Percentiles rank a stretch among this genome's conserved stretches.
Conservation (phyloP, 371 early-diverging fungal genomes). For the Mucor irregularis region DNA sequence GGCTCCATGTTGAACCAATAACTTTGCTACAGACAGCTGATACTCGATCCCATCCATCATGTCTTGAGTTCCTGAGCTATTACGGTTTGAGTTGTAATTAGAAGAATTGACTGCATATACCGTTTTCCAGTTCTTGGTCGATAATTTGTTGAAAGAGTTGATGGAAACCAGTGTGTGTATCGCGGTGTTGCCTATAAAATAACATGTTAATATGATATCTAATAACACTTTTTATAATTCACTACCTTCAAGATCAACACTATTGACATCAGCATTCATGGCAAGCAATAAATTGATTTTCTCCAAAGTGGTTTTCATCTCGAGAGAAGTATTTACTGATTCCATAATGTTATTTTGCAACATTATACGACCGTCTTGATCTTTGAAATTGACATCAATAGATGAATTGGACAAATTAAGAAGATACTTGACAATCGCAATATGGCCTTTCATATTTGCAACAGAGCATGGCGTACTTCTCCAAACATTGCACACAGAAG, state of each 20-base stretch:
- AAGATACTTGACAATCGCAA: conserved; percentile 48
- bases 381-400: conserved; percentile 52
- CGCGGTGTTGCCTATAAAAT: conserved; percentile 37
- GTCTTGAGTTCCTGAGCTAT: too few species aligned
- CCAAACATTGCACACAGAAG: conserved; percentile 54
- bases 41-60: conserved; percentile 35
- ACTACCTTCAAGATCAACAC: conserved; percentile 42
- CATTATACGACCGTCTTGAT: conserved; percentile 50
- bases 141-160: conserved; percentile 13
- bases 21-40: conserved; percentile 24
- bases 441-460: conserved; percentile 63
- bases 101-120: conserved; percentile 6
- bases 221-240: not conserved
- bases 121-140: conserved; percentile 16
- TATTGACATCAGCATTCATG: conserved; percentile 44
- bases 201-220: not conserved
- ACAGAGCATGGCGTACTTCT: conserved; percentile 57
- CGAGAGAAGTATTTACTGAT: conserved; percentile 18
- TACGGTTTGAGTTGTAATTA: too few species aligned
- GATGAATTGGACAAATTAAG: conserved; percentile 26
- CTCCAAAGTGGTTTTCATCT: conserved; percentile 33
- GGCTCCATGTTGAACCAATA: conserved; percentile 32
- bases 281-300: conserved; percentile 40
- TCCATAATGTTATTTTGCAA: conserved; percentile 45
- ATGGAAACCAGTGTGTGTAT: conserved; percentile 43